Conservation (phyloP, 164 flowering plant species). For the Echeveria elegans region DNA sequence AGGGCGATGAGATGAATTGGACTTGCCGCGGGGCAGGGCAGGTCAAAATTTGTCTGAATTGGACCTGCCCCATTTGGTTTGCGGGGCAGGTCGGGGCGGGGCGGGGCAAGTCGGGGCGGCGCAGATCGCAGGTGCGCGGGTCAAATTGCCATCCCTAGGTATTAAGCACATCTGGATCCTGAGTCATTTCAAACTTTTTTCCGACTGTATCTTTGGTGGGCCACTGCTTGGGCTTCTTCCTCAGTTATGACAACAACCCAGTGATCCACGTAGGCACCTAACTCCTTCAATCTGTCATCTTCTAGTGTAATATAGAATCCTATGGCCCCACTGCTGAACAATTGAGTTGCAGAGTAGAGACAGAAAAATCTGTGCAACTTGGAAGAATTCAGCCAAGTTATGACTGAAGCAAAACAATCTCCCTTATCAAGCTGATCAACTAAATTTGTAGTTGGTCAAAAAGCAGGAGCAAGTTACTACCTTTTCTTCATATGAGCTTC, state of each 20-base stretch:
- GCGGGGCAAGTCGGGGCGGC: no score
- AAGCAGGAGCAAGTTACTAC: constrained; percentile 24
- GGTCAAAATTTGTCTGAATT: no score
- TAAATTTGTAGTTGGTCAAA: no score
- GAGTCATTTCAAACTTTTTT: constrained; percentile 63
- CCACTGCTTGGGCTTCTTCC: constrained; percentile 59
- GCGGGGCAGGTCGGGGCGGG: no score
- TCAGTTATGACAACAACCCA: constrained; percentile 91
- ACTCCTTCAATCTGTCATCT: constrained; percentile 62
- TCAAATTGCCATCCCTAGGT: no score
- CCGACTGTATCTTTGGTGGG: constrained; percentile 38
- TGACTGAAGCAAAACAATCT: not conserved
- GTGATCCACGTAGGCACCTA: constrained; percentile 68
- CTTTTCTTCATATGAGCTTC: constrained; percentile 66
- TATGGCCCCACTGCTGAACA: constrained; percentile 82
- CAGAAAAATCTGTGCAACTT: not conserved
- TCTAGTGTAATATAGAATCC: constrained; percentile 75
- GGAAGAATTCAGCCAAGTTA: not conserved
- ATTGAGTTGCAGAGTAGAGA: not conserved
- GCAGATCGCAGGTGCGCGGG: no score
- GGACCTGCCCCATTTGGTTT: no score
- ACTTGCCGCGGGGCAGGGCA: no score
- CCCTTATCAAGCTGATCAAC: not conserved
- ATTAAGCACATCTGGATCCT: constrained; percentile 95
- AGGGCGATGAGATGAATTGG: no score